phyloP scores from a whole-genome alignment of 2,329 filamentous ascomycete genomes.

The Didymella lethalis region DNA sequence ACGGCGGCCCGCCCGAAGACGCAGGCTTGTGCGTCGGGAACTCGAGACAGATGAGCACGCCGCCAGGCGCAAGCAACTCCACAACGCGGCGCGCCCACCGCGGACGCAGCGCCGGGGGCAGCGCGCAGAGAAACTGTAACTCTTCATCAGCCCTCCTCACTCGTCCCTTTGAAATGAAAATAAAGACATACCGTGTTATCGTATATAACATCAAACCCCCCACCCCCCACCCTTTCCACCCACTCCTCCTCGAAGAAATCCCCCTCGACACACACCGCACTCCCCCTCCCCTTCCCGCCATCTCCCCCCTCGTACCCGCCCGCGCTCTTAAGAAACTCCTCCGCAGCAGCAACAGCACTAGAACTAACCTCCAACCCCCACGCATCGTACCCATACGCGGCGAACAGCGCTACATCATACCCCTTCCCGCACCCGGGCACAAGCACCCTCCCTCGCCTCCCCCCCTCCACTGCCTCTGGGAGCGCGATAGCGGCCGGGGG shows the following conservation, averaged over 20 bases:
- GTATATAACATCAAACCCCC: constrained; percentile 70
- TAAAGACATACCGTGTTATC: constrained; percentile 62
- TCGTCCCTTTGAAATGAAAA: too few relatives aligned
- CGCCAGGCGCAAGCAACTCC: constrained; percentile 61
- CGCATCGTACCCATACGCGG: constrained; percentile 77
- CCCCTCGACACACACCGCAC: constrained; percentile 64
- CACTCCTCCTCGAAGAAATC: constrained; percentile 74
- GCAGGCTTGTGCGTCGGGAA: constrained; percentile 78
- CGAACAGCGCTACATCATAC: constrained; percentile 80
- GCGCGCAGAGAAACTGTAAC: constrained; percentile 66
- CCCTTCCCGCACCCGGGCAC: constrained; percentile 85
- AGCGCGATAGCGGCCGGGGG: constrained; percentile 35
- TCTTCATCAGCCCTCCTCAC: too few relatives aligned
- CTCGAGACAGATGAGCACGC: constrained; percentile 72
- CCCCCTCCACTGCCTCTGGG: constrained; percentile 26
- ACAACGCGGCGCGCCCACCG: constrained; percentile 65
- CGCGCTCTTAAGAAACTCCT: constrained; percentile 48
- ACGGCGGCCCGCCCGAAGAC: constrained; percentile 73
- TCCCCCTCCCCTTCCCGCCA: constrained; percentile 59
- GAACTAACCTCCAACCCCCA: constrained; percentile 75
- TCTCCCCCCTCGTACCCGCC: constrained; percentile 53
- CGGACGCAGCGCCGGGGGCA: constrained; percentile 63
- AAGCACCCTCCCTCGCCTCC: constrained; percentile 64
- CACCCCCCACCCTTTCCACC: constrained; percentile 50
- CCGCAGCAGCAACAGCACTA: constrained; percentile 58